These are phyloP conservation scores for Lachancea nothofagi DNA, from an alignment of 805 yeast genomes.

Conservation along the genomic window DNA sequence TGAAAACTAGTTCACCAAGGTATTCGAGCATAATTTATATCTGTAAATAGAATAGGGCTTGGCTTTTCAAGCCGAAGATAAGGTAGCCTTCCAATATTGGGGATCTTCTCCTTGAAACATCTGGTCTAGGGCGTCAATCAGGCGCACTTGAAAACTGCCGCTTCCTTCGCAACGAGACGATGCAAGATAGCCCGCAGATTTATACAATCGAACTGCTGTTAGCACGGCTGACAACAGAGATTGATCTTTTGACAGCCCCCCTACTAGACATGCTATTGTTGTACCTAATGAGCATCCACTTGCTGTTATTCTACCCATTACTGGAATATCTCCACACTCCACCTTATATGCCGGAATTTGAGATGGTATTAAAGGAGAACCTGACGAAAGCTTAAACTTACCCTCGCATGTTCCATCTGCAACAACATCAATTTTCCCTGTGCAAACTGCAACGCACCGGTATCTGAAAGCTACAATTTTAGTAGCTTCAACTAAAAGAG, in stretches of 20 bases:
- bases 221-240: conserved; percentile 43
- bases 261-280: conserved; percentile 53
- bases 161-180: conserved; percentile 36
- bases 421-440: conserved; percentile 55
- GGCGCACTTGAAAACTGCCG: conserved; percentile 29
- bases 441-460: conserved; percentile 60
- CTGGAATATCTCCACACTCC: conserved; percentile 51
- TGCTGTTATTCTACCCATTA: conserved; percentile 71
- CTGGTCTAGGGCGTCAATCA: conserved; percentile 29
- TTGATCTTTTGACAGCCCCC: conserved; percentile 36
- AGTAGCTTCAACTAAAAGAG: conserved; percentile 38
- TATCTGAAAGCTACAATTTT: conserved; percentile 44
- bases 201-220: conserved; percentile 53
- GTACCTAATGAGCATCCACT: conserved; percentile 82
- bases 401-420: conserved; percentile 40
- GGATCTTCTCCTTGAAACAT: conserved; percentile 23
- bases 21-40: neutral
- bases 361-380: conserved; percentile 14
- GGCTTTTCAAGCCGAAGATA: neutral
- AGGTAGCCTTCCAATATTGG: conserved; percentile 22
- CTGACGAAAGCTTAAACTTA: conserved; percentile 14
- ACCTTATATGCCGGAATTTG: conserved; percentile 29
- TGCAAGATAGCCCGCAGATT: conserved; percentile 56
- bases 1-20: conserved; percentile 38
- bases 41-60: conserved; percentile 8